phyloP scores from a whole-genome alignment of 106 monocot species.

The Phalaenopsis equestris region DNA sequence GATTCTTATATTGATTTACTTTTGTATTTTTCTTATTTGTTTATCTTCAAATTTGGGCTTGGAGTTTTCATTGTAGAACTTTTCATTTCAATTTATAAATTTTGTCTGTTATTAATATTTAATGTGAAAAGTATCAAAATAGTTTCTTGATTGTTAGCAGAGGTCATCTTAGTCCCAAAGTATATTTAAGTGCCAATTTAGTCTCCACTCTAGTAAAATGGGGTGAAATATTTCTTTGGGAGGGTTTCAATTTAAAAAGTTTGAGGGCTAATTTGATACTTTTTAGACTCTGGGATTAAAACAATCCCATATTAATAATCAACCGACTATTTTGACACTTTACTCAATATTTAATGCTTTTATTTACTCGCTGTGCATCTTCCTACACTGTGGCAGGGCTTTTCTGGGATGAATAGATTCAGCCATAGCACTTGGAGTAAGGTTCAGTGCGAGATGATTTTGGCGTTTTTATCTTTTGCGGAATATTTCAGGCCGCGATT shows the following conservation, averaged over 20 bases:
- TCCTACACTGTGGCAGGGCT: slow-evolving; percentile 48
- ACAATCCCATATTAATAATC: too few species aligned
- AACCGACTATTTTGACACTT: too few species aligned
- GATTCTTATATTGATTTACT: too few species aligned
- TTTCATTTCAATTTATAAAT: neutral
- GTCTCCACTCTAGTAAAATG: too few species aligned
- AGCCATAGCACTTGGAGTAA: slow-evolving; percentile 94
- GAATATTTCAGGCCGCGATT: slow-evolving; percentile 89
- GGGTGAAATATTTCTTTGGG: too few species aligned
- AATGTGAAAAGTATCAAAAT: neutral
- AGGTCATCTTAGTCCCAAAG: too few species aligned
- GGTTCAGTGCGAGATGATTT: slow-evolving; percentile 98
- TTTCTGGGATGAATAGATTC: slow-evolving; percentile 99
- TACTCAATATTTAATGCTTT: neutral
- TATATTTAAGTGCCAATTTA: too few species aligned
- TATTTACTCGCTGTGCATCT: neutral
- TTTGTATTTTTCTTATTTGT: neutral
- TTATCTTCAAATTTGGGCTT: neutral
- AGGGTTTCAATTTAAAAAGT: too few species aligned
- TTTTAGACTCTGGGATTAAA: too few species aligned
- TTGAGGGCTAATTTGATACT: too few species aligned
- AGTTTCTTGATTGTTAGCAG: too few species aligned
- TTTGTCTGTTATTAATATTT: neutral
- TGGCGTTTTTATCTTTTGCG: slow-evolving; percentile 93
- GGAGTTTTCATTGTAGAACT: neutral